These are phyloP conservation scores for Sporisorium graminicola DNA, from an alignment of 1,284 basidiomycete species.

Conservation along the genomic window DNA sequence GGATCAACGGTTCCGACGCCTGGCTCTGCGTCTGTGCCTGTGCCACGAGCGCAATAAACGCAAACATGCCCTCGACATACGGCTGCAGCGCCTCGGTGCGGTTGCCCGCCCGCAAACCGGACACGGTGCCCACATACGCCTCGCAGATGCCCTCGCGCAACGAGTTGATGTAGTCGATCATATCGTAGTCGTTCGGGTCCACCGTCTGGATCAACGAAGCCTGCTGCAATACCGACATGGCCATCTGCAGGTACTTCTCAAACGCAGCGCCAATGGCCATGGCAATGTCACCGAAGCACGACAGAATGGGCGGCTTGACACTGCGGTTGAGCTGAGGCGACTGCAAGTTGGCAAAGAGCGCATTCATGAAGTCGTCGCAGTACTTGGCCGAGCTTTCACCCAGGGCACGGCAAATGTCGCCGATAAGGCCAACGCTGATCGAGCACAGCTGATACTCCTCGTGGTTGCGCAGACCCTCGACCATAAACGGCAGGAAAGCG, in stretches of 20 bases:
- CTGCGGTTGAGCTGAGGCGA: conserved; percentile 90
- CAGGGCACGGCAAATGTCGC: conserved; percentile 92
- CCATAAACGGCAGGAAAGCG: conserved; percentile 90
- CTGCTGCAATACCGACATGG: conserved; percentile 91
- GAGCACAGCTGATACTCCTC: conserved; percentile 96
- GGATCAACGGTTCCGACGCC: conserved; percentile 79
- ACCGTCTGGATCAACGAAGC: conserved; percentile 77
- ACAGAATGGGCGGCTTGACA: conserved; percentile 95
- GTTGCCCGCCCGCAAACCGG: conserved; percentile 85
- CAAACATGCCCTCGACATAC: conserved; percentile 82
- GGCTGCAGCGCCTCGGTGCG: conserved; percentile 80
- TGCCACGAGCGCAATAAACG: conserved; percentile 83
- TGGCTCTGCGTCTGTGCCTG: conserved; percentile 80
- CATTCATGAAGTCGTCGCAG: conserved; percentile 87
- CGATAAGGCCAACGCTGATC: conserved; percentile 93
- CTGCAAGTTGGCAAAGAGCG: conserved; percentile 90
- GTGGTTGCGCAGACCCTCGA: conserved; percentile 88
- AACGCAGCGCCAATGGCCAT: conserved; percentile 87
- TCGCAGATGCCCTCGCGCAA: conserved; percentile 96
- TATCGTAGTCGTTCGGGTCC: conserved; percentile 79
- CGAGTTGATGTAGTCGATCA: conserved; percentile 89
- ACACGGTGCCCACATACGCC: conserved; percentile 94
- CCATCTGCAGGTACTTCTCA: conserved; percentile 88
- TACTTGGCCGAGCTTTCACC: conserved; percentile 86
- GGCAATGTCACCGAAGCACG: conserved; percentile 96